These are phyloP conservation scores for Trichoderma asperellum DNA, from an alignment of 2,329 filamentous ascomycete species.

Conservation along the genomic window DNA sequence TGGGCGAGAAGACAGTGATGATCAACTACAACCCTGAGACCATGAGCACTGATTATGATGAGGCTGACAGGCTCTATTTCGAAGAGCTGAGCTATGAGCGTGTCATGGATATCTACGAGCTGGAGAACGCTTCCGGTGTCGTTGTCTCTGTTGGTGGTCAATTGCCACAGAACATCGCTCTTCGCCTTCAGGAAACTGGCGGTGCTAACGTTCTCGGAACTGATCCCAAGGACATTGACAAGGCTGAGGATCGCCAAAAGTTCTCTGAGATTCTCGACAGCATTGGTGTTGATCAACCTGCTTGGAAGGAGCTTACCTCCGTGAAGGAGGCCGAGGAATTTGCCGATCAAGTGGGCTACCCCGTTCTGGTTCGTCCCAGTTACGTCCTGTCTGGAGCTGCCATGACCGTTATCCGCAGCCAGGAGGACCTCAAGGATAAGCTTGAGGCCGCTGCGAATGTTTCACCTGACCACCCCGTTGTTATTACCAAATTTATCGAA, in stretches of 20 bases:
- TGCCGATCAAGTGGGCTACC: slow-evolving; percentile 83
- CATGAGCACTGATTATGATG: slow-evolving; percentile 81
- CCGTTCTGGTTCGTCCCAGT: slow-evolving; percentile 89
- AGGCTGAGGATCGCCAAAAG: slow-evolving; percentile 96
- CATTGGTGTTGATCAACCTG: slow-evolving; percentile 94
- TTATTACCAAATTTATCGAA: slow-evolving; percentile 98
- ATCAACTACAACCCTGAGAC: slow-evolving; percentile 93
- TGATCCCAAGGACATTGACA: slow-evolving; percentile 92
- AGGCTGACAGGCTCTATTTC: slow-evolving; percentile 91
- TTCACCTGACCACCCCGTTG: slow-evolving; percentile 94
- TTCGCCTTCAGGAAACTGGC: slow-evolving; percentile 88
- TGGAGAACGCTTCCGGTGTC: slow-evolving; percentile 82
- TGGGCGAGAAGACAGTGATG: slow-evolving; percentile 97
- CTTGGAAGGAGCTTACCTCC: slow-evolving; percentile 96
- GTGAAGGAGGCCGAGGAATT: slow-evolving; percentile 87
- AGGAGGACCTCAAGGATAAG: slow-evolving; percentile 92
- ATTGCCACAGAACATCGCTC: slow-evolving; percentile 94
- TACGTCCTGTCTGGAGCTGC: slow-evolving; percentile 97
- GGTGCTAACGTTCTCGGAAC: slow-evolving; percentile 91
- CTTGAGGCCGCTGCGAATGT: slow-evolving; percentile 87
- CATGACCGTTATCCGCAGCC: slow-evolving; percentile 93
- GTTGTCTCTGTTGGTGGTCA: slow-evolving; percentile 96
- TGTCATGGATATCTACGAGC: slow-evolving; percentile 98
- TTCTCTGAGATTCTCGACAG: slow-evolving; percentile 97
- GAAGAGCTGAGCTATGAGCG: slow-evolving; percentile 96